Percentiles rank a stretch among this genome's conserved stretches.
Evolutionary conservation across 2,329 filamentous ascomycete species (phyloP).

Genomic region (Claviceps spartinae): DNA sequence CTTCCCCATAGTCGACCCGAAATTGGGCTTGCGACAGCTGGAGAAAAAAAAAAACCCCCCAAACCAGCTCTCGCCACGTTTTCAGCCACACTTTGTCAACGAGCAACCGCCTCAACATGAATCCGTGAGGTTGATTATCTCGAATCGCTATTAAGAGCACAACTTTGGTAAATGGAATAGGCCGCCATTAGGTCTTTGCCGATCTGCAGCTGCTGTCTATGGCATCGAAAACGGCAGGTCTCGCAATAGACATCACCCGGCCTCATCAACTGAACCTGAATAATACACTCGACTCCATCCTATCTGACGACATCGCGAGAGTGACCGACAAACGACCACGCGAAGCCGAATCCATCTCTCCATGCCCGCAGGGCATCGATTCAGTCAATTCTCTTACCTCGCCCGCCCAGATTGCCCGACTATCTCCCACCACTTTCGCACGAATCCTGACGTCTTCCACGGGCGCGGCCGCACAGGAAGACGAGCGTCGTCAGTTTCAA

Average conservation of each 20-base stretch:
- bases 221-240: conserved; percentile 39
- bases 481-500: conserved; percentile 34
- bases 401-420: conserved; percentile 39
- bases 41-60: conserved; percentile 14
- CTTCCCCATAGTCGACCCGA: background rate
- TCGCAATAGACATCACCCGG: conserved; percentile 38
- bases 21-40: conserved; percentile 5
- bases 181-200: conserved; percentile 1
- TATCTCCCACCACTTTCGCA: conserved; percentile 28
- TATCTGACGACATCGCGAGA: conserved; percentile 27
- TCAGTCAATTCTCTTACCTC: conserved; percentile 29
- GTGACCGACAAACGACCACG: conserved; percentile 29
- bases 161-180: background rate
- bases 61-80: conserved; percentile 29
- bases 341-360: conserved; percentile 31
- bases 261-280: conserved; percentile 21
- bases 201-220: conserved; percentile 20
- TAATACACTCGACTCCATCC: conserved; percentile 21
- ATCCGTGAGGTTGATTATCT: conserved; percentile 14
- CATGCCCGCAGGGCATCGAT: conserved; percentile 16
- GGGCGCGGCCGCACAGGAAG: conserved; percentile 39
- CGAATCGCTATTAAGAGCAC: conserved; percentile 5
- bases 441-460: conserved; percentile 35
- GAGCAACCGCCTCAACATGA: conserved; percentile 23
- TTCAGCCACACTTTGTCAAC: conserved; percentile 27